Evolutionary conservation across 345 rosid species (phyloP).

Genomic region (Acer campestre): DNA sequence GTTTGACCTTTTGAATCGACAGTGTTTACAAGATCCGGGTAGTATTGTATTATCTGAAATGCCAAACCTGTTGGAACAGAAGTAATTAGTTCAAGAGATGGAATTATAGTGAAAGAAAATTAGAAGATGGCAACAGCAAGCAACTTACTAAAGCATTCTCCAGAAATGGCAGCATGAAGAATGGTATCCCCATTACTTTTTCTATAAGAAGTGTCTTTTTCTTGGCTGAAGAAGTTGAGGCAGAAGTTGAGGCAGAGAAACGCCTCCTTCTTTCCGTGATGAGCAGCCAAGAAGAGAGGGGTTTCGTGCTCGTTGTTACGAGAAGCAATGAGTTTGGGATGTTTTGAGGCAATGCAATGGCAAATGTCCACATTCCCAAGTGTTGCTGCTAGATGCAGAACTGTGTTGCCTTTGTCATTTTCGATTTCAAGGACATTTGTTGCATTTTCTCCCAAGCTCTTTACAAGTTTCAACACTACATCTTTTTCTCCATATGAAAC

Average conservation of each 20-base stretch:
- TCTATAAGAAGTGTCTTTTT: background rate
- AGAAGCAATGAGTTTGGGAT: background rate
- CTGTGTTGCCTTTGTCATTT: constrained; percentile 28
- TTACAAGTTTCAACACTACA: constrained; percentile 7
- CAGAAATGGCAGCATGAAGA: constrained; percentile 34
- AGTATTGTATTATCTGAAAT: constrained; percentile 9
- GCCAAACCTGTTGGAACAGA: constrained; percentile 16
- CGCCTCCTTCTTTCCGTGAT: constrained; percentile 21
- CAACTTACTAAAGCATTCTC: constrained; percentile 27
- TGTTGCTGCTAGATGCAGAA: constrained; percentile 28
- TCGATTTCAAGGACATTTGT: background rate
- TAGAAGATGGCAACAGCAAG: background rate
- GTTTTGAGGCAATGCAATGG: constrained; percentile 12
- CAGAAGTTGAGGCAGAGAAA: constrained; percentile 21
- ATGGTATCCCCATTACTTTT: constrained; percentile 23
- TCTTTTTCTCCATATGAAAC: constrained; percentile 8
- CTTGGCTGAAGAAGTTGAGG: background rate
- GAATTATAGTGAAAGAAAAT: background rate
- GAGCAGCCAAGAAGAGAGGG: constrained; percentile 30
- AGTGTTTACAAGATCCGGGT: constrained; percentile 11
- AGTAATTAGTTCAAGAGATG: background rate
- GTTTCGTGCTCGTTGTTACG: constrained; percentile 20
- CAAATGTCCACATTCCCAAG: constrained; percentile 29
- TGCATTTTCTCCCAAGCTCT: constrained; percentile 2
- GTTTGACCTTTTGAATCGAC: constrained; percentile 11